phyloP scores from a whole-genome alignment of 2,329 filamentous ascomycete genomes.

The Botryosphaeria dothidea region DNA sequence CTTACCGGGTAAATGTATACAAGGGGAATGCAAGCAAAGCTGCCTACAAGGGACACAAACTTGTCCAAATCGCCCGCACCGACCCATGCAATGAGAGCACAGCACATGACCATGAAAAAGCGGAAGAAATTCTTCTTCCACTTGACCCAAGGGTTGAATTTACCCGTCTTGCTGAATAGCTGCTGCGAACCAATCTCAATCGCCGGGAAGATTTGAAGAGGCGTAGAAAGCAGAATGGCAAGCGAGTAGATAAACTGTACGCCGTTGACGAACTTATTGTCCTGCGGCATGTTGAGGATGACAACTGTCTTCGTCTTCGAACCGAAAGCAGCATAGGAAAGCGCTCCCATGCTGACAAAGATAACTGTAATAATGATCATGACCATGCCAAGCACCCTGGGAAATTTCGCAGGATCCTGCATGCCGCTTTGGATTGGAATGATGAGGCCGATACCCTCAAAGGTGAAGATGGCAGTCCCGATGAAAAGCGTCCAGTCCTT shows the following conservation, averaged over 20 bases:
- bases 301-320: slow-evolving; percentile 96
- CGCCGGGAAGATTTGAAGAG: slow-evolving; percentile 94
- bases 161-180: slow-evolving; percentile 89
- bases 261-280: slow-evolving; percentile 90
- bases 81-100: slow-evolving; percentile 84
- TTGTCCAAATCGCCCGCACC: slow-evolving; percentile 94
- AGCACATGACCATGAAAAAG: slow-evolving; percentile 87
- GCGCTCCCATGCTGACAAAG: slow-evolving; percentile 86
- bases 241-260: slow-evolving; percentile 98
- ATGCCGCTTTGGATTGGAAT: slow-evolving; percentile 98
- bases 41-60: slow-evolving; percentile 93
- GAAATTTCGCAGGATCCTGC: slow-evolving; percentile 87
- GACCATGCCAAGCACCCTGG: slow-evolving; percentile 79
- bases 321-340: slow-evolving; percentile 95
- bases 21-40: slow-evolving; percentile 95
- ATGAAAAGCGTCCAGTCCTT: slow-evolving; percentile 97
- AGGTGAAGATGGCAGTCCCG: slow-evolving; percentile 97
- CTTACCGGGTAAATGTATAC: slow-evolving; percentile 97
- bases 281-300: slow-evolving; percentile 92
- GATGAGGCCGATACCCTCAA: slow-evolving; percentile 95
- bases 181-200: slow-evolving; percentile 96
- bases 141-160: slow-evolving; percentile 98
- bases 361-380: slow-evolving; percentile 91
- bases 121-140: slow-evolving; percentile 99
- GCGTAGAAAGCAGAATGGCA: slow-evolving; percentile 93